Conservation (phyloP, 2,329 filamentous ascomycete species). For the Stachybotrys elegans region DNA sequence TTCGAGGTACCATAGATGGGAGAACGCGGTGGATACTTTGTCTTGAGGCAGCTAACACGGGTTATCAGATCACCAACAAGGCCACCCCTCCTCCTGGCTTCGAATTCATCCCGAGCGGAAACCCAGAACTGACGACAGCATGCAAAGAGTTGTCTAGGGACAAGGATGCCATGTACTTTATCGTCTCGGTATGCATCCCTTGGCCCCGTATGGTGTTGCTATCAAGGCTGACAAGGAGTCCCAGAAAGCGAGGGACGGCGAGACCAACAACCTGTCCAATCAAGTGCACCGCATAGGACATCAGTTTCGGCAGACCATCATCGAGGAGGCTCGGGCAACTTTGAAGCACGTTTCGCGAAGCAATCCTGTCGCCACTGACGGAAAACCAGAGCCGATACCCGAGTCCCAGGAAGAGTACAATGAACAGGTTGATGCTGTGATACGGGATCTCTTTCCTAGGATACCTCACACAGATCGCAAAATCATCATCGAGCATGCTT, state of each 20-base stretch:
- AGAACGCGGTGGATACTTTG: no score
- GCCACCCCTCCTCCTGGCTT: slow-evolving; percentile 54
- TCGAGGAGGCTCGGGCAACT: slow-evolving; percentile 45
- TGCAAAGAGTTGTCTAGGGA: slow-evolving; percentile 64
- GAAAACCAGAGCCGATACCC: slow-evolving; percentile 54
- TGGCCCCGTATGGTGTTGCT: slow-evolving; percentile 1
- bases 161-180: slow-evolving; percentile 58
- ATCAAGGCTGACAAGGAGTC: neutral
- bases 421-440: slow-evolving; percentile 54
- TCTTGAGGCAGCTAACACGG: no score
- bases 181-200: slow-evolving; percentile 51
- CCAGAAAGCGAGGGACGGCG: slow-evolving; percentile 23
- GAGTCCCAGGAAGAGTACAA: slow-evolving; percentile 55
- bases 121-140: slow-evolving; percentile 52
- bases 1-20: slow-evolving; percentile 45
- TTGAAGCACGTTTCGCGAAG: slow-evolving; percentile 20
- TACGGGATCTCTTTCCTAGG: slow-evolving; percentile 59
- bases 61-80: slow-evolving; percentile 49
- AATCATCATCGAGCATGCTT: slow-evolving; percentile 57
- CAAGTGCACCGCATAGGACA: slow-evolving; percentile 57
- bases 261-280: slow-evolving; percentile 36
- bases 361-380: slow-evolving; percentile 14
- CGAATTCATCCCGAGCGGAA: slow-evolving; percentile 57
- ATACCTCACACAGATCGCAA: slow-evolving; percentile 61
- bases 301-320: slow-evolving; percentile 54